These are phyloP conservation scores for Populus tremula DNA, from an alignment of 345 rosid genomes.

Conservation along the genomic window DNA sequence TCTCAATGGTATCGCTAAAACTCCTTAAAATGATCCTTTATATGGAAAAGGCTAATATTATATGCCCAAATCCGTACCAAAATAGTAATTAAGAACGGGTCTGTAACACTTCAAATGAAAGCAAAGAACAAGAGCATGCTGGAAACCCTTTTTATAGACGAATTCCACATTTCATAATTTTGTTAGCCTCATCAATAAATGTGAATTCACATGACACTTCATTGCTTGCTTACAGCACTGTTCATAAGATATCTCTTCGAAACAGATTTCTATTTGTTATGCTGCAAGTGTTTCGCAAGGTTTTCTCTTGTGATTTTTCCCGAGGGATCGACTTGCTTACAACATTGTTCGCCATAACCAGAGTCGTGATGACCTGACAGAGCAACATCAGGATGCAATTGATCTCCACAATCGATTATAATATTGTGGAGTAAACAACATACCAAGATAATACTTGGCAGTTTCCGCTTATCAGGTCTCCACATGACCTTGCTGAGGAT, in stretches of 20 bases:
- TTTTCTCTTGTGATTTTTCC: conserved; percentile 54
- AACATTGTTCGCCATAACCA: conserved; percentile 61
- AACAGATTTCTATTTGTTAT: conserved; percentile 18
- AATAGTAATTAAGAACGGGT: neutral
- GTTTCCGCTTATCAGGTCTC: conserved; percentile 91
- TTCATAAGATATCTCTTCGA: conserved; percentile 3
- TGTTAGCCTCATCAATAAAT: neutral
- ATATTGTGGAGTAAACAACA: conserved; percentile 89
- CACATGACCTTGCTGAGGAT: conserved; percentile 91
- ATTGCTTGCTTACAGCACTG: neutral
- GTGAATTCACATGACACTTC: neutral
- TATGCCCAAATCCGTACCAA: neutral
- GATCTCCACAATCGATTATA: conserved; percentile 70
- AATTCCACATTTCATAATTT: neutral
- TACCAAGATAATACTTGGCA: conserved; percentile 80
- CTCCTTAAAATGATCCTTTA: too few relatives aligned
- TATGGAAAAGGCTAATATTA: neutral
- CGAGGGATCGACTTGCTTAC: conserved; percentile 57
- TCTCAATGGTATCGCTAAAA: too few relatives aligned
- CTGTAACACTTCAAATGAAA: too few relatives aligned
- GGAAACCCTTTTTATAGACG: neutral
- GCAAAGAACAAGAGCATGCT: neutral
- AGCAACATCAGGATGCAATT: conserved; percentile 61
- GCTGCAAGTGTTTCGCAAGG: conserved; percentile 51
- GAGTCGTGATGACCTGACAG: conserved; percentile 66